A percentile compares a stretch with the other conserved stretches of the same genome.
Evolutionary conservation across 305 asterid species (phyloP).

Genomic region (Rubia tinctorum): DNA sequence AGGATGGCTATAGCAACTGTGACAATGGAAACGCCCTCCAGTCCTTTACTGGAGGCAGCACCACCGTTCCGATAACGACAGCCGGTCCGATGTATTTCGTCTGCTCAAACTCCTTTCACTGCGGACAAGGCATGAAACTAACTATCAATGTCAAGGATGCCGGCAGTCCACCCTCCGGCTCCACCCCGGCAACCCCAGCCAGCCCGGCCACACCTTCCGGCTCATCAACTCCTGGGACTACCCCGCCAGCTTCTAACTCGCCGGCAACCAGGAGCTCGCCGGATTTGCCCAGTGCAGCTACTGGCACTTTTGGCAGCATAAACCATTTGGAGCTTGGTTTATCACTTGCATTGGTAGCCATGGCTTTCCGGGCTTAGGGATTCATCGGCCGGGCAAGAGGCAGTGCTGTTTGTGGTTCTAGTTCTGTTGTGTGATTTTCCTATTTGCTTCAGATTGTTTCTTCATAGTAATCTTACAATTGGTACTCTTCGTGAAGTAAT

Average conservation of each 20-base stretch:
- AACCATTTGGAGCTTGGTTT: slow-evolving; percentile 18
- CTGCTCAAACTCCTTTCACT: slow-evolving; percentile 29
- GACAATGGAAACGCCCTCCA: slow-evolving; percentile 26
- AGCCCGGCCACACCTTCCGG: slow-evolving; percentile 12
- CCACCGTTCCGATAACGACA: slow-evolving; percentile 16
- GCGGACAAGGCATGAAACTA: slow-evolving; percentile 31
- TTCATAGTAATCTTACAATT: background rate
- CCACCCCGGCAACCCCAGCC: slow-evolving; percentile 9
- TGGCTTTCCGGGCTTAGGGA: slow-evolving; percentile 18
- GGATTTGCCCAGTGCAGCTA: slow-evolving; percentile 20
- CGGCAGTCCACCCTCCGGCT: slow-evolving; percentile 8
- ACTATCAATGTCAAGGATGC: slow-evolving; percentile 25
- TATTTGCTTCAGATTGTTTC: background rate
- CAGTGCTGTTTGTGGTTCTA: slow-evolving; percentile 25
- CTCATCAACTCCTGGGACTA: background rate
- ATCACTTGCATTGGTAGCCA: slow-evolving; percentile 20
- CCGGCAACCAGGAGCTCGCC: background rate
- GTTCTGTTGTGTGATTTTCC: slow-evolving; percentile 15
- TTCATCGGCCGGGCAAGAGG: slow-evolving; percentile 34
- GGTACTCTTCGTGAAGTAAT: background rate
- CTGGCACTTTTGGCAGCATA: slow-evolving; percentile 14
- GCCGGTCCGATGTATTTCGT: slow-evolving; percentile 25
- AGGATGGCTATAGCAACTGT: slow-evolving; percentile 28
- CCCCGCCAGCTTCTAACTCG: slow-evolving; percentile 5
- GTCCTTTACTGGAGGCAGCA: slow-evolving; percentile 19